phyloP scores from a whole-genome alignment of 768 basidiomycete species.

The Psilocybe cyanescens region DNA sequence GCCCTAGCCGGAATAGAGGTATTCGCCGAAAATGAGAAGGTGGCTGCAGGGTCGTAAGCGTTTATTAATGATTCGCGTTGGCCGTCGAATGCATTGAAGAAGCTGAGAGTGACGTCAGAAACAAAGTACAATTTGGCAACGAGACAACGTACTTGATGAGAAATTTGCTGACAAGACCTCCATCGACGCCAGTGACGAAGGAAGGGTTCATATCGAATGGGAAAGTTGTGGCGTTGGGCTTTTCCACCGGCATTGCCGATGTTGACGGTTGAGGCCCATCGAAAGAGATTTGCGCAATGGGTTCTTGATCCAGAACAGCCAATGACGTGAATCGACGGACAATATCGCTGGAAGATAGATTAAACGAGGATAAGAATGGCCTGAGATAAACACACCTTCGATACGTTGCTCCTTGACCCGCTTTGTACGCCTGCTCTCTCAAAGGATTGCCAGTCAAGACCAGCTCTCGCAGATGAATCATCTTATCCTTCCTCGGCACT shows the following conservation, averaged over 20 bases:
- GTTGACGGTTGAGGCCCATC: conserved; percentile 65
- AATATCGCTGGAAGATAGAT: conserved; percentile 60
- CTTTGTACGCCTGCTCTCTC: conserved; percentile 59
- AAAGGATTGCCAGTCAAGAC: conserved; percentile 80
- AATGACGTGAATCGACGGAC: conserved; percentile 80
- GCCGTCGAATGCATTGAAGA: conserved; percentile 83
- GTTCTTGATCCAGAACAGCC: conserved; percentile 82
- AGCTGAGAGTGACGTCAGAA: conserved; percentile 47
- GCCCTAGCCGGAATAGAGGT: conserved; percentile 82
- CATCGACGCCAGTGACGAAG: conserved; percentile 76
- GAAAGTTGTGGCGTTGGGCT: conserved; percentile 71
- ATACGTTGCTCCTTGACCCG: conserved; percentile 65
- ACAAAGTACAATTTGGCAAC: background rate
- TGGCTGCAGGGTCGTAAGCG: conserved; percentile 85
- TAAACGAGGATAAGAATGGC: background rate
- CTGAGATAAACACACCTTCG: conserved; percentile 53
- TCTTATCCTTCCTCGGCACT: conserved; percentile 58
- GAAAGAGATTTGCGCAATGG: conserved; percentile 80
- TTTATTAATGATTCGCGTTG: conserved; percentile 68
- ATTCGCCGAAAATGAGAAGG: conserved; percentile 89
- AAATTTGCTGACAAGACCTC: conserved; percentile 72
- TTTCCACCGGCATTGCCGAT: conserved; percentile 40
- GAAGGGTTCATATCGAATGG: conserved; percentile 76
- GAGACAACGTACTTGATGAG: conserved; percentile 64
- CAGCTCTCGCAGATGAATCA: conserved; percentile 70